Evolutionary conservation across 1,139 yeast species (phyloP).

Genomic region (Kodamaea sp.): DNA sequence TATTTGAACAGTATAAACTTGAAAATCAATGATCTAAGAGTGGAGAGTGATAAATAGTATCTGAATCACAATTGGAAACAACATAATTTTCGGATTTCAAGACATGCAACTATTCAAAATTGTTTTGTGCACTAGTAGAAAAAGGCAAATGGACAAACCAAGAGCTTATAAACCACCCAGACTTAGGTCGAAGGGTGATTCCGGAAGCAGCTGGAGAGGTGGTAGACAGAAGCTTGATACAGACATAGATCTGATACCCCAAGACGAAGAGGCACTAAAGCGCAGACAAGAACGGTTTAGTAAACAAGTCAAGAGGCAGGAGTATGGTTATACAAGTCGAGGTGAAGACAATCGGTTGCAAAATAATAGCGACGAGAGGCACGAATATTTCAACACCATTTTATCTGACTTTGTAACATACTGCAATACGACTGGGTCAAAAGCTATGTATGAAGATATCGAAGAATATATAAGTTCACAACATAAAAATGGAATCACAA

Average conservation of each 20-base stretch:
- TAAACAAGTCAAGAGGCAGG: constrained; percentile 3
- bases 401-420: constrained; percentile 27
- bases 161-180: too few species aligned
- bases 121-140: not conserved
- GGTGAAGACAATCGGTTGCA: constrained; percentile 56
- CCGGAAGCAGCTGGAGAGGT: too few species aligned
- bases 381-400: constrained; percentile 34
- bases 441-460: constrained; percentile 17
- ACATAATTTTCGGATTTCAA: not conserved
- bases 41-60: too few species aligned
- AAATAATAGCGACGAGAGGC: constrained; percentile 38
- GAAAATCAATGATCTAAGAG: too few species aligned
- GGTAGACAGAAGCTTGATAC: too few species aligned
- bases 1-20: not conserved
- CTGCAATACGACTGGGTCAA: constrained; percentile 22
- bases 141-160: too few species aligned
- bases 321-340: constrained; percentile 54
- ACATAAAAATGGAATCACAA: constrained; percentile 2
- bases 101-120: not conserved
- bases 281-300: constrained; percentile 2
- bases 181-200: too few species aligned
- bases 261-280: constrained; percentile 1
- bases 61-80: too few species aligned
- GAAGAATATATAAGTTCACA: constrained; percentile 11
- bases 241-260: not conserved